Percentiles rank a stretch among this genome's conserved stretches.
Conservation (phyloP, 2,329 filamentous ascomycete genomes). For the Apiospora malaysiana region DNA sequence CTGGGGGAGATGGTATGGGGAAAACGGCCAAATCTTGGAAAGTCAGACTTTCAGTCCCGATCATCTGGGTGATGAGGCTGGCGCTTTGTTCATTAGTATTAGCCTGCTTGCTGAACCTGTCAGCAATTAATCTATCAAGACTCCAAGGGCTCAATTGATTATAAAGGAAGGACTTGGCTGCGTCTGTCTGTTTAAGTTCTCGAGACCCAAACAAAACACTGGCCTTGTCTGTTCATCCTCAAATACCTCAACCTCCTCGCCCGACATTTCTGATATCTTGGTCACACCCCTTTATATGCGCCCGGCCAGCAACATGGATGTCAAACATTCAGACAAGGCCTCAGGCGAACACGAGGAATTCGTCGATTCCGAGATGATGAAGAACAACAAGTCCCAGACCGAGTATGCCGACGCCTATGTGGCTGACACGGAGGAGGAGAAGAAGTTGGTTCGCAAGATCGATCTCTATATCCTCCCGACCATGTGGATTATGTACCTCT, state of each 20-base stretch:
- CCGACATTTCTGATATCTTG: background rate
- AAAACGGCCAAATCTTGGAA: background rate
- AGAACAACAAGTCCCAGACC: background rate
- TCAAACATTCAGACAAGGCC: slow-evolving; percentile 17
- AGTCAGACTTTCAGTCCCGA: background rate
- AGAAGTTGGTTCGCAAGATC: slow-evolving; percentile 45
- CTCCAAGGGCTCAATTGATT: background rate
- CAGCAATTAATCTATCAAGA: background rate
- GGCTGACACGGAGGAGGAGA: slow-evolving; percentile 40
- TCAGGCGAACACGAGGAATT: slow-evolving; percentile 26
- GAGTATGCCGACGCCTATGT: slow-evolving; percentile 32
- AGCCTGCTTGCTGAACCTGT: background rate
- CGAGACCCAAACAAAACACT: background rate
- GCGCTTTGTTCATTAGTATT: background rate
- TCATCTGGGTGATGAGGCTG: background rate
- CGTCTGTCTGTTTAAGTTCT: background rate
- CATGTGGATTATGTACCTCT: slow-evolving; percentile 65
- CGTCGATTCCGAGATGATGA: slow-evolving; percentile 24
- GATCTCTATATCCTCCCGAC: slow-evolving; percentile 47
- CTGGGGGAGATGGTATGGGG: slow-evolving; percentile 14
- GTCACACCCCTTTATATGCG: background rate
- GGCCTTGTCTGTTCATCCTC: background rate
- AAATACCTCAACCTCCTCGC: background rate
- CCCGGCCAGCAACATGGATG: background rate
- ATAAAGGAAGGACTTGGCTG: slow-evolving; percentile 9